Evolutionary conservation across 2,329 filamentous ascomycete genomes (phyloP), one percentile per base, ranked within the genome.

Genomic region (Curvularia spicifera): DNA sequence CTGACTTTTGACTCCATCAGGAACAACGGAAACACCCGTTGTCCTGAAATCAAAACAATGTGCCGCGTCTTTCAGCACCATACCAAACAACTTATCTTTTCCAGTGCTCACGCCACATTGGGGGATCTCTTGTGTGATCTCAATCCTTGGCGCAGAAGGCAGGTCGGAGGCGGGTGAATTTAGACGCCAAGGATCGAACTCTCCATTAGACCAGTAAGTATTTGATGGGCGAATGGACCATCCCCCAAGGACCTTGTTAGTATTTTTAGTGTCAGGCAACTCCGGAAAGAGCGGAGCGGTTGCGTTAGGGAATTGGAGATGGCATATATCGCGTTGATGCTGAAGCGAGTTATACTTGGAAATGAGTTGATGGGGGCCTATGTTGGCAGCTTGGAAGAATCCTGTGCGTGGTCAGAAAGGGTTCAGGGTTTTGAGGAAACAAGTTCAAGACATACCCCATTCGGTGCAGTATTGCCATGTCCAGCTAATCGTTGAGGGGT

Each of bases 401-500:
- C 82, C 72, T 75, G 8, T 4, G 4, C 20, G 43, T 33, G 52
- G 18, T 67, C 51, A 66, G 50, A 31, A 31, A 52, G 4, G 4
- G 13, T 15, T 40, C 31, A 37, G 20, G 28, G 28, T 8, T 24
- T 47, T 4, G 28, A 28, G 9, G 31, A 29, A 39, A 45, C 20
- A 12, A 13, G 3, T 47, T 29, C 29, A n/a, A n/a, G 18, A 65
- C 68, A 64, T 60, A 74, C 74, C 83, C 79, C 80, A 84, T 66
- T 85, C 77, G 2, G 79, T 82, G 69, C 83, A 85, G 65, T 81
- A 83, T 65, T 85, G 82, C 81, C 81, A 84, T 1, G 74, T 78
- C 81, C 81, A 84, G 51, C 71, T 70, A 57, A 83, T 81, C 2
- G 59, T 64, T 8, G 75, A 63, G 0, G 80, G 75, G 8, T 80